phyloP scores from a whole-genome alignment of 2,329 filamentous ascomycete genomes.

The Diplodia corticola region DNA sequence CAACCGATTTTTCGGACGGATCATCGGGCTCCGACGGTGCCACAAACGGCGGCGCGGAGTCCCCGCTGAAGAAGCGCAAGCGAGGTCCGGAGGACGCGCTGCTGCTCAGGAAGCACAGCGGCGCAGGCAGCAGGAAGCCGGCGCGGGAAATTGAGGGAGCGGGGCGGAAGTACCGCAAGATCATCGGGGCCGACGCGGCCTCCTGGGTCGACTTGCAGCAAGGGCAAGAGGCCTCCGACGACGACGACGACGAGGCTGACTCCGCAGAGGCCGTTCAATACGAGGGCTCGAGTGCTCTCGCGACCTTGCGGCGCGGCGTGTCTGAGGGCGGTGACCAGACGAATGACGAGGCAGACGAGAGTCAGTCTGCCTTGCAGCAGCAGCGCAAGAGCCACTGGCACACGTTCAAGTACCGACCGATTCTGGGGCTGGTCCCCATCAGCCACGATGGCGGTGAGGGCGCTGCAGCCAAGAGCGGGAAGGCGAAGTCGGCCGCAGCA shows the following conservation, averaged over 20 bases:
- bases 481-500: conserved; percentile 18
- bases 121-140: conserved; percentile 57
- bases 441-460: conserved; percentile 52
- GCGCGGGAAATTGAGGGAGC: conserved; percentile 47
- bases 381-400: conserved; percentile 60
- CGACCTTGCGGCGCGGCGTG: conserved; percentile 31
- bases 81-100: conserved; percentile 38
- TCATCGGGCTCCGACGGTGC: conserved; percentile 22
- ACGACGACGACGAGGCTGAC: conserved; percentile 31
- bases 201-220: conserved; percentile 35
- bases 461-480: conserved; percentile 30
- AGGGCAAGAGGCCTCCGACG: conserved; percentile 28
- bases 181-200: conserved; percentile 42
- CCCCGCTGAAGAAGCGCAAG: conserved; percentile 31
- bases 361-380: conserved; percentile 31
- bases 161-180: conserved; percentile 52
- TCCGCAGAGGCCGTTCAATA: conserved; percentile 42
- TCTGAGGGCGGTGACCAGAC: conserved; percentile 29
- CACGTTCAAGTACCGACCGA: conserved; percentile 92
- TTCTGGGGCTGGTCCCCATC: conserved; percentile 71
- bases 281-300: conserved; percentile 27
- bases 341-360: conserved; percentile 21
- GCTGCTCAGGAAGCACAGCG: conserved; percentile 45
- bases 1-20: conserved; percentile 60
- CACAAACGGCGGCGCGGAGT: conserved; percentile 27